phyloP scores from a whole-genome alignment of 345 rosid genomes.

The Triadica sebifera region DNA sequence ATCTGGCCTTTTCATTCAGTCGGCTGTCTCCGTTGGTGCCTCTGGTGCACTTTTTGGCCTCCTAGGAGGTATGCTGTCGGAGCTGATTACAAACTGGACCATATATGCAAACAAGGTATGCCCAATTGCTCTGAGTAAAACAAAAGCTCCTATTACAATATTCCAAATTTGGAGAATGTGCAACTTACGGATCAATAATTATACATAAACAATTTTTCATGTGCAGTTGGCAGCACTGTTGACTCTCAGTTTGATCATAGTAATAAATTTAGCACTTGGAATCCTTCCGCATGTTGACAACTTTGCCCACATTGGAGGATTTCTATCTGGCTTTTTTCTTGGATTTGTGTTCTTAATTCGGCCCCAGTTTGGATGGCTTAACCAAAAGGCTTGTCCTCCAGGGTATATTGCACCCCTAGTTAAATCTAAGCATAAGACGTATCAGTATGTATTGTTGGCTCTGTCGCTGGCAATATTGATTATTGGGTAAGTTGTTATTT shows the following conservation, averaged over 20 bases:
- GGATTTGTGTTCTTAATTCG: slow-evolving; percentile 88
- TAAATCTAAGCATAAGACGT: slow-evolving; percentile 60
- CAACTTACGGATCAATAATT: neutral
- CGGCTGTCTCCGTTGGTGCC: slow-evolving; percentile 88
- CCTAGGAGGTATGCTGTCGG: slow-evolving; percentile 96
- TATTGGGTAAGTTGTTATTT: slow-evolving; percentile 51
- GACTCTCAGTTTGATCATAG: slow-evolving; percentile 65
- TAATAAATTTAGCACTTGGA: slow-evolving; percentile 82
- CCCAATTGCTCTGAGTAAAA: neutral
- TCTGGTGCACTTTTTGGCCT: slow-evolving; percentile 97
- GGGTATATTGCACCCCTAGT: slow-evolving; percentile 34
- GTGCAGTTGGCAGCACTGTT: slow-evolving; percentile 61
- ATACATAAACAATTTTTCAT: slow-evolving; percentile 8
- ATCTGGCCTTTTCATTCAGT: slow-evolving; percentile 80
- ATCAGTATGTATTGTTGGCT: slow-evolving; percentile 70
- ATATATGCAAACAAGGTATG: slow-evolving; percentile 83
- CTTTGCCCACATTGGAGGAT: slow-evolving; percentile 97
- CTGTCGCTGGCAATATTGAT: slow-evolving; percentile 61
- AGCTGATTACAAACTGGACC: slow-evolving; percentile 92
- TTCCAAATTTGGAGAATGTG: neutral
- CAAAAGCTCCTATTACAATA: neutral
- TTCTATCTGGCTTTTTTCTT: slow-evolving; percentile 77
- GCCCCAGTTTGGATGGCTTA: slow-evolving; percentile 84
- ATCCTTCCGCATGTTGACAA: slow-evolving; percentile 96
- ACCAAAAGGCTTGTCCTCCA: slow-evolving; percentile 46